phyloP scores from a whole-genome alignment of 352 stramenopile genomes.

The Phytopythium chamaehyphon region DNA sequence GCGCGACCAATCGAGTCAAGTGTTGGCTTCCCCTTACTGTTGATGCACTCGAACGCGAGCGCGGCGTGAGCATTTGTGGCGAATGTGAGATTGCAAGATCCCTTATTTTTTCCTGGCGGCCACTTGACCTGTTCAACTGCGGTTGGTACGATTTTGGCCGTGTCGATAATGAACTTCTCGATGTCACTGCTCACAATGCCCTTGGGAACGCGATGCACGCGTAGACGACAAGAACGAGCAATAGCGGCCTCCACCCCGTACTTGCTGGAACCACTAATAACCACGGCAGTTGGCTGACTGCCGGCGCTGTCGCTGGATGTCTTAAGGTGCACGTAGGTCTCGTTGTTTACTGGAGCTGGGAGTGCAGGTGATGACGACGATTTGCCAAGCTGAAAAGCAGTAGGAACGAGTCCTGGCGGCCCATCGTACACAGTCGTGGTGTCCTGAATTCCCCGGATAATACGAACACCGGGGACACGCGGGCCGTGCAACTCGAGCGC shows the following conservation, averaged over 20 bases:
- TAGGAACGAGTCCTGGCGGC: constrained; percentile 32
- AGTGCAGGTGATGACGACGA: background rate
- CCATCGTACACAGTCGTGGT: constrained; percentile 19
- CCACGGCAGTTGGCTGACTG: background rate
- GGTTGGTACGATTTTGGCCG: constrained; percentile 53
- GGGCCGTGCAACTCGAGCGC: constrained; percentile 57
- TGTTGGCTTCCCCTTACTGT: constrained; percentile 31
- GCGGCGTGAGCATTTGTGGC: constrained; percentile 51
- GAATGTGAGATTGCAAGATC: constrained; percentile 72
- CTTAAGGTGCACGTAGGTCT: constrained; percentile 28
- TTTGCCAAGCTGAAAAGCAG: constrained; percentile 31
- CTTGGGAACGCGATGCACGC: constrained; percentile 70
- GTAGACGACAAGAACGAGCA: constrained; percentile 60
- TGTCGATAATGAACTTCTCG: constrained; percentile 63
- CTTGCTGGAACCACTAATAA: background rate
- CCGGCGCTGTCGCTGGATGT: constrained; percentile 9
- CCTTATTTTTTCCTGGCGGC: constrained; percentile 59
- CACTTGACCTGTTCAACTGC: constrained; percentile 66
- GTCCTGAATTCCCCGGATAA: background rate
- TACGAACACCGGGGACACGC: constrained; percentile 10
- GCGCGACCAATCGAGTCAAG: constrained; percentile 61
- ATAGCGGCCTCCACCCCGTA: constrained; percentile 22
- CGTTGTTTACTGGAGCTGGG: constrained; percentile 22
- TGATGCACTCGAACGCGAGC: constrained; percentile 58
- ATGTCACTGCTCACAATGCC: constrained; percentile 62